phyloP scores from a whole-genome alignment of 116 monocot species.

The Iris pallida region DNA sequence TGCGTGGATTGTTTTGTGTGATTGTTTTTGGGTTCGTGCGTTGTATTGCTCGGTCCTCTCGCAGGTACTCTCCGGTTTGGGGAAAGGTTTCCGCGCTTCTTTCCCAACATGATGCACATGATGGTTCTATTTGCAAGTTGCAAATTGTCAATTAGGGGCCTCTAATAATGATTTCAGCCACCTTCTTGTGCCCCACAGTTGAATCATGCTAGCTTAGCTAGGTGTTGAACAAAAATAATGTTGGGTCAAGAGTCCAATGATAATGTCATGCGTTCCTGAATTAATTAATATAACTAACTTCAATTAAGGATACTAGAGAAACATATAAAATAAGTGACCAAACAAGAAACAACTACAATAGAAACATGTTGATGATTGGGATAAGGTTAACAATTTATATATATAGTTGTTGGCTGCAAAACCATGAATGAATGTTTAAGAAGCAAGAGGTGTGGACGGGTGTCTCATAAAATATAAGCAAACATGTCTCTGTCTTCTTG shows the following conservation, averaged over 20 bases:
- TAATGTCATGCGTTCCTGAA: neutral
- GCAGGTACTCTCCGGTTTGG: no score
- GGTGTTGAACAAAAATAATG: neutral
- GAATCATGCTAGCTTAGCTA: neutral
- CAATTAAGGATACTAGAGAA: neutral
- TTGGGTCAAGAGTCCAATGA: neutral
- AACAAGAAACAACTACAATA: neutral
- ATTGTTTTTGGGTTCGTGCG: no score
- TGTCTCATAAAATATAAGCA: neutral
- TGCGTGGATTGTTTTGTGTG: no score
- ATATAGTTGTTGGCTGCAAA: neutral
- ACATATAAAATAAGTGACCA: constrained; percentile 1
- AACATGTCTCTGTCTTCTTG: neutral
- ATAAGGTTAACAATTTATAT: neutral
- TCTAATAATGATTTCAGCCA: neutral
- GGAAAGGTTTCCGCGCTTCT: no score
- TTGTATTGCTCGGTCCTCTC: no score
- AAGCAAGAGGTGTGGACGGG: neutral
- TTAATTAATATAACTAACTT: neutral
- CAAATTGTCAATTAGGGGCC: neutral
- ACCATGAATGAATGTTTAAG: neutral
- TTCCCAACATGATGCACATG: no score
- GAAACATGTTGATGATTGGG: neutral
- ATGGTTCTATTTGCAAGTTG: no score
- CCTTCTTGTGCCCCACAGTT: neutral